These are phyloP conservation scores for Cyphellophora europaea DNA, from an alignment of 2,329 filamentous ascomycete species.

Conservation along the genomic window DNA sequence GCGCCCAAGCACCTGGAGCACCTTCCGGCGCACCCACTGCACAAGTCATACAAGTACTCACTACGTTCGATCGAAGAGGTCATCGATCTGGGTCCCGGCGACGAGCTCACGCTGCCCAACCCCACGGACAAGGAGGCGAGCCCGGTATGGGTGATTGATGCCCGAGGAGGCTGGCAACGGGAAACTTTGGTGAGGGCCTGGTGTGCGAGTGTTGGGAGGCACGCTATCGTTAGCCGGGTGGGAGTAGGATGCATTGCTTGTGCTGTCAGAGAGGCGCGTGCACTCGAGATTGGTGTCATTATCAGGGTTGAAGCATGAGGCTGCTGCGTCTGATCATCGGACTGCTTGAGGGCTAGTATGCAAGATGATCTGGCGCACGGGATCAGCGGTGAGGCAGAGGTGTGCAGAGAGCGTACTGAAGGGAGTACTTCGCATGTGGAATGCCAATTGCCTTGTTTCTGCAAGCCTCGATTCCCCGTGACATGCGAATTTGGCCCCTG, in stretches of 20 bases:
- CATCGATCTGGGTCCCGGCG: conserved; percentile 1
- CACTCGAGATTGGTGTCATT: conserved; percentile 28
- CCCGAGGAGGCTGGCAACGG: conserved; percentile 19
- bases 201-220: conserved; percentile 32
- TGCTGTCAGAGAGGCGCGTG: conserved; percentile 33
- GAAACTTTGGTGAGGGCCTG: conserved; percentile 34
- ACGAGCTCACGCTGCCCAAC: conserved; percentile 7
- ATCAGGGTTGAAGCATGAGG: conserved; percentile 26
- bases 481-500: no score
- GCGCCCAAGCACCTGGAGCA: conserved; percentile 12
- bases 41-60: conserved; percentile 15
- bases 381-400: no score
- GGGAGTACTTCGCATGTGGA: no score
- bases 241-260: conserved; percentile 26
- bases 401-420: no score
- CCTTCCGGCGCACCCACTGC: conserved; percentile 16
- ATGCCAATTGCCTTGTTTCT: no score
- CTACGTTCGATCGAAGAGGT: conserved; percentile 13
- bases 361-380: no score
- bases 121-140: conserved; percentile 1
- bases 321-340: no score
- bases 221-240: conserved; percentile 31
- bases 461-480: no score
- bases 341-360: no score
- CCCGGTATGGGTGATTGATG: conserved; percentile 16